Evolutionary conservation across 176 grass and related monocot genomes (phyloP).

Genomic region (Puya raimondii): DNA sequence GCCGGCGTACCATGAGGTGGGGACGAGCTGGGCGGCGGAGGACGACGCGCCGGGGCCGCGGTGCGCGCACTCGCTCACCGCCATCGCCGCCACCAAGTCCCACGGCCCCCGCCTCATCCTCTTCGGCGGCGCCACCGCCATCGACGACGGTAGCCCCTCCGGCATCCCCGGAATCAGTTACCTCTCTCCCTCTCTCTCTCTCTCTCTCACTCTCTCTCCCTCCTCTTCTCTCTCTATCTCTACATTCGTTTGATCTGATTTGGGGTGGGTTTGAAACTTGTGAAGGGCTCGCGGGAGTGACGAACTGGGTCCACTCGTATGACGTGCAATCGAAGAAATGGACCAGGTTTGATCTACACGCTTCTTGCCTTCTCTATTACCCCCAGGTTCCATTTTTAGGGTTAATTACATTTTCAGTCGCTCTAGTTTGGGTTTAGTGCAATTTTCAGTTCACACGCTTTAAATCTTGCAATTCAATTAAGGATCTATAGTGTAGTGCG

Average conservation of each 20-base stretch:
- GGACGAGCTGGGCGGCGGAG: conserved; percentile 41
- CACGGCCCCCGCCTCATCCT: conserved; percentile 91
- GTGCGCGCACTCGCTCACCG: conserved; percentile 77
- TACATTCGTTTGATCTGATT: not conserved
- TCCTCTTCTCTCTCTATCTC: not conserved
- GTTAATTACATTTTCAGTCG: not conserved
- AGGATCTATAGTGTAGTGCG: no score
- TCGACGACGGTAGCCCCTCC: conserved; percentile 58
- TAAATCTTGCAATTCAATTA: no score
- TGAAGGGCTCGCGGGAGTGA: conserved; percentile 87
- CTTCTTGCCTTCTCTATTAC: not conserved
- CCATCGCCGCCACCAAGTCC: conserved; percentile 66
- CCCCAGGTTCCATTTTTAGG: not conserved
- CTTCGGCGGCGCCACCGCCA: conserved; percentile 91
- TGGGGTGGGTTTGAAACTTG: conserved; percentile 22
- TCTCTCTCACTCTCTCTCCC: not conserved
- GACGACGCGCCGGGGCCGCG: conserved; percentile 75
- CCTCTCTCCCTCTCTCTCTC: not conserved
- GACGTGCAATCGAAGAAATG: conserved; percentile 65
- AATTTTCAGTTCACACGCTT: no score
- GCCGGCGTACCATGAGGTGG: conserved; percentile 53
- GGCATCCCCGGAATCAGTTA: conserved; percentile 81
- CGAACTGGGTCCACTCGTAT: conserved; percentile 90
- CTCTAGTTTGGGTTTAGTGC: no score
- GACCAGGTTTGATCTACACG: conserved; percentile 43